Conservation (phyloP, 192 early-diverging fungal genomes). For the Coemansia sp. region DNA sequence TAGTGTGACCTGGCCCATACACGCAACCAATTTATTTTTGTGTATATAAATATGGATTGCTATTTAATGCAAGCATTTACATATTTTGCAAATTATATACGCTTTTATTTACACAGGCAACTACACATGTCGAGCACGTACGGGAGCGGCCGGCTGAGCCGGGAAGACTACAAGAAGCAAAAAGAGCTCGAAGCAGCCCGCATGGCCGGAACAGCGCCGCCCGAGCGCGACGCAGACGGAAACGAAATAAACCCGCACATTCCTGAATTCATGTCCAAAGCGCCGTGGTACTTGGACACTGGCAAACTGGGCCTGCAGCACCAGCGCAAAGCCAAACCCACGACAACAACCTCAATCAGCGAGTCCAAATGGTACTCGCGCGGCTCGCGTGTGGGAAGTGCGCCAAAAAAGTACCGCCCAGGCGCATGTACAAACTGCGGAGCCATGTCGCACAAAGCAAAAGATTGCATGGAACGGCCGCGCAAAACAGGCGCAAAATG, state of each 20-base stretch:
- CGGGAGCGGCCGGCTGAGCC: constrained; percentile 69
- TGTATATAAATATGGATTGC: background rate
- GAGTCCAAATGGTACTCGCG: constrained; percentile 37
- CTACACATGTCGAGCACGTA: background rate
- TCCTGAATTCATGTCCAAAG: constrained; percentile 92
- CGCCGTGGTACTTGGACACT: constrained; percentile 90
- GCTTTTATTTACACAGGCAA: background rate
- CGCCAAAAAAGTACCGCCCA: constrained; percentile 88
- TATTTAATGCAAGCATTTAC: no score
- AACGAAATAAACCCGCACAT: constrained; percentile 98
- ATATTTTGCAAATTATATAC: background rate
- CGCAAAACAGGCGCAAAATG: constrained; percentile 86
- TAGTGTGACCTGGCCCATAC: no score
- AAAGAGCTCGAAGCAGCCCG: constrained; percentile 95
- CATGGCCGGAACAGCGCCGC: constrained; percentile 88
- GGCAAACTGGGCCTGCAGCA: constrained; percentile 85
- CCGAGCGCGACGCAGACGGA: constrained; percentile 83
- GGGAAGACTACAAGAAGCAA: constrained; percentile 93
- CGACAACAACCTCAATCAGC: constrained; percentile 1
- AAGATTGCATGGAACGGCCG: constrained; percentile 92
- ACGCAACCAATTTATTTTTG: background rate
- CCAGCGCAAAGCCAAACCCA: constrained; percentile 57
- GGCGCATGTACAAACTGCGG: constrained; percentile 99
- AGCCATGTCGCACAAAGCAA: constrained; percentile 90
- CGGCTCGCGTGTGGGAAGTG: constrained; percentile 58